Percentiles rank a stretch among this genome's conserved stretches.
Evolutionary conservation across 768 basidiomycete species (phyloP).

Genomic region (Calvatia gigantea): DNA sequence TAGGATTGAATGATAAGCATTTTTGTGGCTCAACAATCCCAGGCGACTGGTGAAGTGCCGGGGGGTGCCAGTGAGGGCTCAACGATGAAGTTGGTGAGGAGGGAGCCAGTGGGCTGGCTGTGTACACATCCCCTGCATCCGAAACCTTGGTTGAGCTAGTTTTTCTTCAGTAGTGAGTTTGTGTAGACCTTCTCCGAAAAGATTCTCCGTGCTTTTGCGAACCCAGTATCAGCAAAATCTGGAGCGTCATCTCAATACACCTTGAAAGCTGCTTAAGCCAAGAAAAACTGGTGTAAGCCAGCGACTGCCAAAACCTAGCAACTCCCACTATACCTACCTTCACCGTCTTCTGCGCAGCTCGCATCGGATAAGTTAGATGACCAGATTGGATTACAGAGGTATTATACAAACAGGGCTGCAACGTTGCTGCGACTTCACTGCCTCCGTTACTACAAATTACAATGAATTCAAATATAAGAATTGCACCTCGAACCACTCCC

Average conservation of each 20-base stretch:
- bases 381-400: slow-evolving; percentile 80
- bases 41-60: slow-evolving; percentile 39
- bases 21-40: background rate
- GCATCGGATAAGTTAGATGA: slow-evolving; percentile 59
- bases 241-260: slow-evolving; percentile 75
- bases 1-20: slow-evolving; percentile 70
- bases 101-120: slow-evolving; percentile 36
- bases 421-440: slow-evolving; percentile 21
- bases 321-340: slow-evolving; percentile 81
- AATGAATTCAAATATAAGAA: too few species aligned
- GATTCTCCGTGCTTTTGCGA: slow-evolving; percentile 91
- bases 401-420: slow-evolving; percentile 60
- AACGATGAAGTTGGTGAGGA: slow-evolving; percentile 46
- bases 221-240: slow-evolving; percentile 78
- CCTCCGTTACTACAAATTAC: slow-evolving; percentile 15
- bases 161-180: slow-evolving; percentile 67
- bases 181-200: slow-evolving; percentile 83
- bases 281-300: slow-evolving; percentile 42
- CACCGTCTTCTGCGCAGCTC: slow-evolving; percentile 76
- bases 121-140: slow-evolving; percentile 21
- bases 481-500: too few species aligned
- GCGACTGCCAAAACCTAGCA: slow-evolving; percentile 65
- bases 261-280: slow-evolving; percentile 72
- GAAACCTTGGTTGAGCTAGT: background rate
- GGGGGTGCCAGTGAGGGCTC: slow-evolving; percentile 54